Conservation (phyloP, 2,329 filamentous ascomycete species). For the Colletotrichum navitas region DNA sequence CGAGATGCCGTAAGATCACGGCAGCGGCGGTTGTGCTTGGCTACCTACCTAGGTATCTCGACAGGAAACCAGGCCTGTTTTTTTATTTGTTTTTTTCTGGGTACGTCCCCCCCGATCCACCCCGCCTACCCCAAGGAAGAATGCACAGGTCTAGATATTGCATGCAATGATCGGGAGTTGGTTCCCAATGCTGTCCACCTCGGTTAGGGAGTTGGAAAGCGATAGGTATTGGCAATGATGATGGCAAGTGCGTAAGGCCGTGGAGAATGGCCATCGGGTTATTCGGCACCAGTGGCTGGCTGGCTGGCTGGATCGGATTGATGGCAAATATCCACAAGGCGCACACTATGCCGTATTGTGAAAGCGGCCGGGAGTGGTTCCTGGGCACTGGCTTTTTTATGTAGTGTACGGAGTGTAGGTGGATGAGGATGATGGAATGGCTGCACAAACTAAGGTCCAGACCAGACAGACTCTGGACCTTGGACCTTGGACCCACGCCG, state of each 20-base stretch:
- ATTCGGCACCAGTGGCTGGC: too few relatives aligned
- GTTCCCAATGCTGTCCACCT: background rate
- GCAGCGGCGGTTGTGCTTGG: background rate
- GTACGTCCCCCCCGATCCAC: background rate
- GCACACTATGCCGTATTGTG: too few relatives aligned
- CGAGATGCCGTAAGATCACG: background rate
- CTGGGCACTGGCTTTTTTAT: too few relatives aligned
- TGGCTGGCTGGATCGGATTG: background rate
- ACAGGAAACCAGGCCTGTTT: background rate
- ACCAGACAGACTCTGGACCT: slow-evolving; percentile 8
- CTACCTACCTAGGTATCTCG: too few relatives aligned
- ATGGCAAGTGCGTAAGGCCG: background rate
- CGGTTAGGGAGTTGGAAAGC: background rate
- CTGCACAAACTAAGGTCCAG: background rate
- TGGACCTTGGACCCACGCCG: slow-evolving; percentile 16
- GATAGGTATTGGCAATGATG: background rate
- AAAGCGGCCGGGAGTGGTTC: too few relatives aligned
- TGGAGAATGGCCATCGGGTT: too few relatives aligned
- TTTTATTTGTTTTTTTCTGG: background rate
- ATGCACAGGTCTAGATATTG: background rate
- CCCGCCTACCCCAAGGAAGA: background rate
- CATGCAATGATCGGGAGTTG: too few relatives aligned
- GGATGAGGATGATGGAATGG: background rate
- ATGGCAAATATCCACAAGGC: background rate
- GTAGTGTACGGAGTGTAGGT: too few relatives aligned